Conservation (phyloP, 2,329 filamentous ascomycete genomes). For the Ceratocystis huliohia region DNA sequence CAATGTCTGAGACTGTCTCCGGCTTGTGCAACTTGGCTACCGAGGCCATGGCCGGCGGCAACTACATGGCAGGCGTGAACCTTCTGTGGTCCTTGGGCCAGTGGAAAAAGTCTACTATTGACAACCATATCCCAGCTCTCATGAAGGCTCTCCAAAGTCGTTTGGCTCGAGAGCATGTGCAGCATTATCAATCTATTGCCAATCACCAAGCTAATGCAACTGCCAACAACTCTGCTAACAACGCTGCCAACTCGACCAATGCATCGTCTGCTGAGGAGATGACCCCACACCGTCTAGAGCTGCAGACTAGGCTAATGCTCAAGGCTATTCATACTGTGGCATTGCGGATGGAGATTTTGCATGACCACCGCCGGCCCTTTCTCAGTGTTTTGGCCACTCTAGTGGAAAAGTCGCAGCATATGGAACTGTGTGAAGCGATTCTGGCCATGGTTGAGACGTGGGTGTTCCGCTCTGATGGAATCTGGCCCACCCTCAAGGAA, state of each 20-base stretch:
- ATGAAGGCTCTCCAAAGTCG: slow-evolving; percentile 92
- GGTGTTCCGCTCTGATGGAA: slow-evolving; percentile 91
- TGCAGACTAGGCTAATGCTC: slow-evolving; percentile 83
- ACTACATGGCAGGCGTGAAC: slow-evolving; percentile 81
- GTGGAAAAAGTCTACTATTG: slow-evolving; percentile 73
- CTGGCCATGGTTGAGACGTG: slow-evolving; percentile 86
- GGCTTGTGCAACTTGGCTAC: slow-evolving; percentile 77
- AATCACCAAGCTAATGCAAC: slow-evolving; percentile 37
- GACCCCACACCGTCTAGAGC: slow-evolving; percentile 65
- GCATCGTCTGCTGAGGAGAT: slow-evolving; percentile 36
- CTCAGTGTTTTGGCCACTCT: slow-evolving; percentile 88
- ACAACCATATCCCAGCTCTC: slow-evolving; percentile 71
- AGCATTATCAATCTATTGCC: slow-evolving; percentile 49
- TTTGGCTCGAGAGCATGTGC: slow-evolving; percentile 86
- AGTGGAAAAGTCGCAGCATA: slow-evolving; percentile 87
- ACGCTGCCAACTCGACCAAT: slow-evolving; percentile 25
- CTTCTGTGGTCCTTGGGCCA: slow-evolving; percentile 84
- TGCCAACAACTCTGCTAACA: slow-evolving; percentile 34
- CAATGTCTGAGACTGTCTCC: slow-evolving; percentile 74
- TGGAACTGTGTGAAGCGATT: slow-evolving; percentile 79
- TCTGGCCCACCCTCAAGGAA: slow-evolving; percentile 94
- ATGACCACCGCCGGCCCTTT: slow-evolving; percentile 83
- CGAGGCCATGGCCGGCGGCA: slow-evolving; percentile 68
- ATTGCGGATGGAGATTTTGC: slow-evolving; percentile 79
- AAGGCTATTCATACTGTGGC: slow-evolving; percentile 92